Base-by-base conservation (phyloP, 2,329 filamentous ascomycete species). In the Exserohilum turcica region DNA sequence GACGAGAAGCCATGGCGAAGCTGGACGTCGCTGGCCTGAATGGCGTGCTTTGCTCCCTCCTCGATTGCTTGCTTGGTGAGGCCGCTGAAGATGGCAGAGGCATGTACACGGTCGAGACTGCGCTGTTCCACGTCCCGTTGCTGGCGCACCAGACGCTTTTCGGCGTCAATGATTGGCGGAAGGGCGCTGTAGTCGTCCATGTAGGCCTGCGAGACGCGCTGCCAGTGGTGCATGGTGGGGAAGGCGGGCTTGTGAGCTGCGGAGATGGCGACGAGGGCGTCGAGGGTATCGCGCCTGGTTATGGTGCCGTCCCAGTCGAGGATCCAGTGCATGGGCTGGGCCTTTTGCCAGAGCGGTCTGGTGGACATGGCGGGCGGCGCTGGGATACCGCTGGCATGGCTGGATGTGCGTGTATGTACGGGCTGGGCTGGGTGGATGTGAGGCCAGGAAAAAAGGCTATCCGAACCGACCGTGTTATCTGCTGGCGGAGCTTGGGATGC, bases 291-390 rank as follows among this genome's bases (percentile, higher is more conserved):
- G 18, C 69, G 69, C 35, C 63, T 59, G 10, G 78, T 80, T 24
- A 80, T 61, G 0, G 79, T 80, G 48, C 78, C 77, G 57, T 81
- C 79, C 71, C 75, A 80, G 63, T 81, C 79, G 12, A 80, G 64
- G 6, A 80, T 57, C 60, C 76, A 70, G 38, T 74, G 70, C 12
- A 76, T 61, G 15, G 64, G 60, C 15, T 46, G 33, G 31, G 9
- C 27, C 16, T 38, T 54, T 9, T 43, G 28, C 9, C 45, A 9
- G 13, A 27, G 19, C 13, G 28, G 36, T 33, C 46, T 52, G 24
- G 55, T 37, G 18, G 59, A 52, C 64, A 63, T 66, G 43, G 53
- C 57, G 13, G n/a, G n/a, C n/a, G n/a, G n/a, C n/a, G n/a, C n/a
- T n/a, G n/a, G n/a, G n/a, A n/a, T n/a, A n/a, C n/a, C n/a, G n/a